A percentile compares a stretch with the other conserved stretches of the same genome.
Conservation (phyloP, 768 basidiomycete genomes). For the Podaxis rugospora region DNA sequence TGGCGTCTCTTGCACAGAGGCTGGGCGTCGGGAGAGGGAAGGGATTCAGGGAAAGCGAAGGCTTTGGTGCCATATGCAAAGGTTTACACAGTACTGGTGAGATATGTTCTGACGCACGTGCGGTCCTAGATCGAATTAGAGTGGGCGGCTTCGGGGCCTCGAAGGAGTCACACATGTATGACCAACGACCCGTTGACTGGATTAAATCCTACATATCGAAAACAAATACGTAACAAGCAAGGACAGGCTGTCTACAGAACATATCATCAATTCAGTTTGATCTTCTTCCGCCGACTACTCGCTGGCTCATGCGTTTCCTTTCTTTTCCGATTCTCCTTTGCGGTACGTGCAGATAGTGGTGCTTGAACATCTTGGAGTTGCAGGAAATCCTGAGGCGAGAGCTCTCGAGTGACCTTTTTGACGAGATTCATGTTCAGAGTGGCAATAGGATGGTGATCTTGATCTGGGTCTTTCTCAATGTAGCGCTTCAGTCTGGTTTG, state of each 20-base stretch:
- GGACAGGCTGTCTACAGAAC: neutral
- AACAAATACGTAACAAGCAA: neutral
- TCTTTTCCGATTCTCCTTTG: neutral
- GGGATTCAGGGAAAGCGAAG: neutral
- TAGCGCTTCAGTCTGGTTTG: slow-evolving; percentile 32
- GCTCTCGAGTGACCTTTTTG: slow-evolving; percentile 31
- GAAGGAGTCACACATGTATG: neutral
- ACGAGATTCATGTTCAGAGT: slow-evolving; percentile 34
- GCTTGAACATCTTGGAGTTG: slow-evolving; percentile 21
- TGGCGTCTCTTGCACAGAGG: neutral
- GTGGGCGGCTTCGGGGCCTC: neutral
- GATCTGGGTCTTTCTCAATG: slow-evolving; percentile 33
- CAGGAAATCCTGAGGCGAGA: slow-evolving; percentile 34
- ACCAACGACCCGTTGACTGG: too few relatives aligned
- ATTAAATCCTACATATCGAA: neutral
- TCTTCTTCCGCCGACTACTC: neutral
- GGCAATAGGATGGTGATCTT: slow-evolving; percentile 35
- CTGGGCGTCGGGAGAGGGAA: neutral
- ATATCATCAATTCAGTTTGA: neutral
- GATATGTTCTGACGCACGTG: neutral
- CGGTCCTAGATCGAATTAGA: neutral
- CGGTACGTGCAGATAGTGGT: neutral
- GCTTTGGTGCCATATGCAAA: neutral
- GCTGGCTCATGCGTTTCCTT: neutral
- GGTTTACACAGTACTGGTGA: neutral